Base-by-base conservation (phyloP, 139 green algal genomes). In the Chlorokybus atmophyticus region DNA sequence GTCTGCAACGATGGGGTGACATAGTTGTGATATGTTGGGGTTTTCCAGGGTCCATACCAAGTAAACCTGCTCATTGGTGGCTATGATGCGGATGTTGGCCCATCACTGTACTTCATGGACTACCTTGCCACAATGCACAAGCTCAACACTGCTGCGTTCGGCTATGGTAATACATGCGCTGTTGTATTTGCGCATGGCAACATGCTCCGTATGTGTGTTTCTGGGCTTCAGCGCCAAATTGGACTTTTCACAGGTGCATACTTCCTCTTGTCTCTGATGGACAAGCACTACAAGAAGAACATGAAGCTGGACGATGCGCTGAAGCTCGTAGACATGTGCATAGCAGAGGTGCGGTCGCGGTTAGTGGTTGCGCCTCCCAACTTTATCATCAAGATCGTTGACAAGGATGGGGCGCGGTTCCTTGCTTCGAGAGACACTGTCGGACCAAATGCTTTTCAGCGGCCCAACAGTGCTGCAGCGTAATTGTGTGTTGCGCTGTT, bases 61-160 rank as follows among this genome's bases (percentile, higher is more conserved):
- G 81, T 77, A 59, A 98, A 98, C 77, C 53, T 96, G 50, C 68
- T 99, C 26, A 59, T 99, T 24, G 92, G 86, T 3, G 92, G 92
- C 0, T 96, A 77, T 58, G 90, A 98, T 56, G 69, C 93, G 52
- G 70, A 57, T 3, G 62, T 66, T 0, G 88, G 89, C 0, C 66
- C 92, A 0, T 76, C 80, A 0, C 70, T 99, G 39, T 99, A 94
- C 71, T 97, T 86, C 85, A 68, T 94, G 49, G 92, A 99, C 76
- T 97, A 99, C 76, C 77, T 99, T 25, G 90, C 86, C 14, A 97
- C 92, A 1, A 70, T 94, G 56, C 88, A 94, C 77, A 90, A 90
- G 66, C 81, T 94, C 74, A 94, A 99, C 79, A 87, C 87, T 24
- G 86, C 80, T 3, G 87, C 85, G n/a, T 93, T 84, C 10, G 92